Conservation (phyloP, 2,329 filamentous ascomycete genomes). For the Coleophoma cylindrospora region DNA sequence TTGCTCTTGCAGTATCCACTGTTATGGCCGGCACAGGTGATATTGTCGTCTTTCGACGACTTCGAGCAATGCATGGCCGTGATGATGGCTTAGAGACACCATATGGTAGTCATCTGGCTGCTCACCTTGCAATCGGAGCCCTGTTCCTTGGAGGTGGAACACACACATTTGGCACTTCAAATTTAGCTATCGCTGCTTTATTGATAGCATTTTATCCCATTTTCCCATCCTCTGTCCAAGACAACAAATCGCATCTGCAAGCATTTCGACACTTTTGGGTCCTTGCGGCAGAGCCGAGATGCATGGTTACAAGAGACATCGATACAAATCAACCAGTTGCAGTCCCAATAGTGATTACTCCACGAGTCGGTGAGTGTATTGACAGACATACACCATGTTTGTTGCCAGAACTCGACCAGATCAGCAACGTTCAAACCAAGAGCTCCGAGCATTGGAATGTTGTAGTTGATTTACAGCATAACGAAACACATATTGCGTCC, state of each 20-base stretch:
- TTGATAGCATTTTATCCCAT: conserved; percentile 92
- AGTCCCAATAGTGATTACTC: conserved; percentile 59
- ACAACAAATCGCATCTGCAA: conserved; percentile 92
- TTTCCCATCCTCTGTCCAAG: conserved; percentile 82
- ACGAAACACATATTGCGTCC: conserved; percentile 47
- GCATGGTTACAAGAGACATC: conserved; percentile 81
- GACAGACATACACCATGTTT: conserved; percentile 30
- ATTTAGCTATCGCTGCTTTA: conserved; percentile 79
- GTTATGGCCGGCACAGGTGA: conserved; percentile 98
- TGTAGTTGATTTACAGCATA: conserved; percentile 56
- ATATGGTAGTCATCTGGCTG: conserved; percentile 90
- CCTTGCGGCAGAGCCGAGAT: conserved; percentile 82
- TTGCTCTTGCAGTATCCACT: conserved; percentile 76
- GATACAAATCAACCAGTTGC: conserved; percentile 76
- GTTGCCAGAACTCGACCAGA: conserved; percentile 40
- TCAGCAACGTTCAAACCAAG: conserved; percentile 41
- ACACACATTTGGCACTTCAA: conserved; percentile 83
- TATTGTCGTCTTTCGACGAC: conserved; percentile 73
- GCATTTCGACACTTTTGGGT: conserved; percentile 98
- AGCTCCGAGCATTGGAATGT: conserved; percentile 64
- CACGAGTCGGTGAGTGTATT: conserved; percentile 17
- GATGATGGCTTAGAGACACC: conserved; percentile 71
- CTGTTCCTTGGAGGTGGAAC: conserved; percentile 92
- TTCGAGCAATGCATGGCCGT: conserved; percentile 83
- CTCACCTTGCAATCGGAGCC: conserved; percentile 85